These are phyloP conservation scores for Vanderwaltozyma polyspora DNA, from an alignment of 805 yeast species.

Conservation along the genomic window DNA sequence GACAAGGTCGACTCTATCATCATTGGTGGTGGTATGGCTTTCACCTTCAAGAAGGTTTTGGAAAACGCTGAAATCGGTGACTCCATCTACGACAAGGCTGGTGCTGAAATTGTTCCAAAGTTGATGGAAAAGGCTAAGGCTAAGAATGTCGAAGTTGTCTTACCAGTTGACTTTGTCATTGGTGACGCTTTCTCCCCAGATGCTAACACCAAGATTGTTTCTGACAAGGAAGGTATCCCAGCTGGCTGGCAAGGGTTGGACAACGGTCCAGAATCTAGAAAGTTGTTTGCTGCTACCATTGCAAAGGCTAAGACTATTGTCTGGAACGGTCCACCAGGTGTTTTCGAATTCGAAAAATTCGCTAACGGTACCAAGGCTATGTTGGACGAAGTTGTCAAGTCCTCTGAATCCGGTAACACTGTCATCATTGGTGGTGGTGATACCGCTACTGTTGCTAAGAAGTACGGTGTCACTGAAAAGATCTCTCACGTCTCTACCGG, in stretches of 20 bases:
- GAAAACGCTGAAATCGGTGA: constrained; percentile 81
- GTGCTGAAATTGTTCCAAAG: constrained; percentile 89
- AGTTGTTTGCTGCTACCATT: constrained; percentile 71
- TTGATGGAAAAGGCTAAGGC: constrained; percentile 93
- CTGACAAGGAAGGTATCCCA: constrained; percentile 87
- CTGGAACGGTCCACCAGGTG: constrained; percentile 99
- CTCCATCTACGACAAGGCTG: constrained; percentile 86
- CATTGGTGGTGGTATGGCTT: constrained; percentile 99
- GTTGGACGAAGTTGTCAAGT: constrained; percentile 78
- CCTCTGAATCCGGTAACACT: constrained; percentile 80
- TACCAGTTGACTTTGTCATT: constrained; percentile 93
- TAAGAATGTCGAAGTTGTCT: constrained; percentile 83
- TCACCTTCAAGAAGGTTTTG: constrained; percentile 93
- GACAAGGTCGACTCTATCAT: constrained; percentile 92
- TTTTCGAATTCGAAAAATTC: constrained; percentile 90
- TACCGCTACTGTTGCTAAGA: constrained; percentile 98
- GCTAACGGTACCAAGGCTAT: constrained; percentile 85
- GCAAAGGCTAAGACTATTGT: constrained; percentile 93
- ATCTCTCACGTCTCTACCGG: constrained; percentile 98
- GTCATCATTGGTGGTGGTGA: constrained; percentile 98
- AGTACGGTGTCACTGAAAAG: constrained; percentile 92
- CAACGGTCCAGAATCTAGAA: constrained; percentile 81
- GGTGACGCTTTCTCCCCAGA: constrained; percentile 91
- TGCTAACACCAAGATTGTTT: constrained; percentile 75
- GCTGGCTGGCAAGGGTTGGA: constrained; percentile 94